Evolutionary conservation across 1,284 basidiomycete genomes (phyloP).

Genomic region (Puccinia coronata): DNA sequence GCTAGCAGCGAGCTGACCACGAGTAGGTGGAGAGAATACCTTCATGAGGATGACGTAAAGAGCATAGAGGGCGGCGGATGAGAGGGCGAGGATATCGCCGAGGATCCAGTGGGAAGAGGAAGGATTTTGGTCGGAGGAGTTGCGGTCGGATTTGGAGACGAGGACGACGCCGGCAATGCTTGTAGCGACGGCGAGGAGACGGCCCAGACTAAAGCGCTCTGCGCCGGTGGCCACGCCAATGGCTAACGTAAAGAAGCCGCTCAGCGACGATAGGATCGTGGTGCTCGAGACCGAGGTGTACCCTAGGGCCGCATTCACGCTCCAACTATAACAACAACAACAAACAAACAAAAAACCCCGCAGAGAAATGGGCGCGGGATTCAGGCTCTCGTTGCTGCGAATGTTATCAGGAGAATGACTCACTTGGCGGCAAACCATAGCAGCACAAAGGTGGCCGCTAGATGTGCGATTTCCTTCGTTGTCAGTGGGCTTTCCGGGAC

Average conservation of each 20-base stretch:
- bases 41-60: slow-evolving; percentile 91
- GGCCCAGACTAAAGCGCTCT: slow-evolving; percentile 73
- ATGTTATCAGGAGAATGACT: not conserved
- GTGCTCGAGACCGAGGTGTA: slow-evolving; percentile 88
- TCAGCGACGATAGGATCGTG: slow-evolving; percentile 79
- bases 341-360: not conserved
- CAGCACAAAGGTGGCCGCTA: slow-evolving; percentile 57
- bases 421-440: slow-evolving; percentile 84
- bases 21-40: slow-evolving; percentile 51
- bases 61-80: slow-evolving; percentile 84
- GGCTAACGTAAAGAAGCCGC: slow-evolving; percentile 90
- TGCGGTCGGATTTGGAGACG: slow-evolving; percentile 44
- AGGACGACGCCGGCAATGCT: slow-evolving; percentile 31
- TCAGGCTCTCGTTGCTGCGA: too few species aligned
- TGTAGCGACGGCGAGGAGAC: slow-evolving; percentile 73
- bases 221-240: slow-evolving; percentile 81
- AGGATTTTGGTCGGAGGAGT: not conserved
- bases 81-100: slow-evolving; percentile 76
- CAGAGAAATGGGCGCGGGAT: not conserved
- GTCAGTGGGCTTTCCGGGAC: not conserved
- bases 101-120: slow-evolving; percentile 8
- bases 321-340: slow-evolving; percentile 63
- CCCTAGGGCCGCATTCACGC: slow-evolving; percentile 74
- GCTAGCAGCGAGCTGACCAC: not conserved
- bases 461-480: slow-evolving; percentile 30